Conservation (phyloP, 2,329 filamentous ascomycete species). For the Fusarium coffeatum region DNA sequence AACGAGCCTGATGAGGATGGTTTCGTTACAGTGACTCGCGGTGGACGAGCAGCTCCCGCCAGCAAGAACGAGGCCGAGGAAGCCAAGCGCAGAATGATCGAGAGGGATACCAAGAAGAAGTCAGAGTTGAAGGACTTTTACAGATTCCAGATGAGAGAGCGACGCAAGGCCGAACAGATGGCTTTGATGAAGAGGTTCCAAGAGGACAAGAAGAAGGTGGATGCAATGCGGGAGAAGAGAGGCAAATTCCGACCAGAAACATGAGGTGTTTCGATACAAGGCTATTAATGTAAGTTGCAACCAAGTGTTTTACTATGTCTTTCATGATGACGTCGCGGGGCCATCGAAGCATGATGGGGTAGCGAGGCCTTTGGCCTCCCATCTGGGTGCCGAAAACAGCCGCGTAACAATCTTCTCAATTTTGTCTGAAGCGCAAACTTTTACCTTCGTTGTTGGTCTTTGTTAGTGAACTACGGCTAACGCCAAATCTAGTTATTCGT, state of each 20-base stretch:
- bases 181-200: constrained; percentile 78
- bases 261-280: constrained; percentile 41
- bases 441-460: constrained; percentile 47
- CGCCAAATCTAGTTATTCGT: neutral
- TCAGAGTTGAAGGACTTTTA: constrained; percentile 80
- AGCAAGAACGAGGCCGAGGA: constrained; percentile 77
- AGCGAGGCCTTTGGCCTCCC: constrained; percentile 42
- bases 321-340: constrained; percentile 66
- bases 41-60: constrained; percentile 79
- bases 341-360: constrained; percentile 55
- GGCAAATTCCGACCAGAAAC: constrained; percentile 69
- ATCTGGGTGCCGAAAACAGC: constrained; percentile 68
- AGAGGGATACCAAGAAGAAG: constrained; percentile 72
- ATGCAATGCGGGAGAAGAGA: constrained; percentile 75
- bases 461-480: constrained; percentile 17
- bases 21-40: constrained; percentile 90
- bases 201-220: constrained; percentile 77
- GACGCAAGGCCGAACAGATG: constrained; percentile 78
- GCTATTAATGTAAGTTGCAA: constrained; percentile 30
- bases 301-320: constrained; percentile 3
- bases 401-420: constrained; percentile 76
- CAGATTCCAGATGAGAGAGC: constrained; percentile 83
- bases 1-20: constrained; percentile 93
- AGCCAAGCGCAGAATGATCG: constrained; percentile 67
- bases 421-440: constrained; percentile 60